Evolutionary conservation across 768 basidiomycete genomes (phyloP).

Genomic region (Suillus brevipes): DNA sequence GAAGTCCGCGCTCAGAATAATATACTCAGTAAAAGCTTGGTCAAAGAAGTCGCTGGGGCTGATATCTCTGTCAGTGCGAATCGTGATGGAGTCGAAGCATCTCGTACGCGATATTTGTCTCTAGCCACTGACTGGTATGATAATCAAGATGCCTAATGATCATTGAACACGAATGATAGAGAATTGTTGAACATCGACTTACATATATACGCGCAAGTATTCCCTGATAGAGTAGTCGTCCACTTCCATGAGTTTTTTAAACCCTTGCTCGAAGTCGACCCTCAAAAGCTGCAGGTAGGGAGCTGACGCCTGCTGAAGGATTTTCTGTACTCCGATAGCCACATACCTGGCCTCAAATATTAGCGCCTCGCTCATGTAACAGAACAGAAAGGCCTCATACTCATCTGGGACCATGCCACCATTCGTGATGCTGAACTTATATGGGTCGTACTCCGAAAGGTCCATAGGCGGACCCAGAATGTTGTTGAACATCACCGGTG

Average conservation of each 20-base stretch:
- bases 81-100: background rate
- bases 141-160: background rate
- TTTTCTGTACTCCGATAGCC: background rate
- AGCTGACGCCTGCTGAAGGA: background rate
- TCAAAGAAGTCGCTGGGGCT: background rate
- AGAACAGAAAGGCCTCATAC: background rate
- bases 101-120: background rate
- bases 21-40: background rate
- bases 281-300: constrained; percentile 3
- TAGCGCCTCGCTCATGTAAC: no score
- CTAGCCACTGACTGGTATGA: constrained; percentile 1
- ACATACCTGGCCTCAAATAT: background rate
- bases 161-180: background rate
- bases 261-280: background rate
- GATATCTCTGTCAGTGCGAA: background rate
- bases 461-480: background rate
- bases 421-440: background rate
- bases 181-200: background rate
- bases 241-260: background rate
- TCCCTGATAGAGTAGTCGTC: background rate
- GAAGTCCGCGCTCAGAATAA: background rate
- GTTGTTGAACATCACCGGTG: background rate
- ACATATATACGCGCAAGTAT: background rate
- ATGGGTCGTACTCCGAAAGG: background rate
- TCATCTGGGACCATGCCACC: background rate